A percentile compares a stretch with the other conserved stretches of the same genome.
Evolutionary conservation across 345 rosid genomes (phyloP).

Genomic region (Brassica juncea): DNA sequence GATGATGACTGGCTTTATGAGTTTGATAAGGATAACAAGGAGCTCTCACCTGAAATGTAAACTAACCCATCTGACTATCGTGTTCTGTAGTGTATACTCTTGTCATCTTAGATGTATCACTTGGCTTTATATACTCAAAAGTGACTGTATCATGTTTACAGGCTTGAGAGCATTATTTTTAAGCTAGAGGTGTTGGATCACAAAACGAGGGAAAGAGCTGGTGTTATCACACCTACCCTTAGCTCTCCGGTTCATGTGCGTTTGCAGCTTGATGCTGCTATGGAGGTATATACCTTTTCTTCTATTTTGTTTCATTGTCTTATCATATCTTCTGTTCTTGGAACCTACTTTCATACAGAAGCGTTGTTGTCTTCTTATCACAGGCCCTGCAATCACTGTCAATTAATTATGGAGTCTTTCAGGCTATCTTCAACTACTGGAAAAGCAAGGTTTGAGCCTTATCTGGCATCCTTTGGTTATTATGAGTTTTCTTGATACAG

Average conservation of each 20-base stretch:
- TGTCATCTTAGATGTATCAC: neutral
- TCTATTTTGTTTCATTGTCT: neutral
- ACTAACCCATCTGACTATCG: neutral
- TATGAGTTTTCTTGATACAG: neutral
- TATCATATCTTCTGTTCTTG: neutral
- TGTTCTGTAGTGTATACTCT: neutral
- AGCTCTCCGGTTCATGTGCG: constrained; percentile 76
- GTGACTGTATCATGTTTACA: constrained; percentile 35
- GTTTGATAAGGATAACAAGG: constrained; percentile 53
- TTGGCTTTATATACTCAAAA: neutral
- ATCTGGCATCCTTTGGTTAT: neutral
- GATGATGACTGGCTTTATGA: constrained; percentile 95
- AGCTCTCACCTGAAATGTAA: constrained; percentile 72
- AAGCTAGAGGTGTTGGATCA: constrained; percentile 94
- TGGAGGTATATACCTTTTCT: constrained; percentile 27
- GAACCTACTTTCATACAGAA: neutral
- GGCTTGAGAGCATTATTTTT: constrained; percentile 77
- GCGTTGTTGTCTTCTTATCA: constrained; percentile 23
- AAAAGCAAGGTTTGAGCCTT: constrained; percentile 64
- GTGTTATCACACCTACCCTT: constrained; percentile 74
- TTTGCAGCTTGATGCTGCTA: constrained; percentile 76
- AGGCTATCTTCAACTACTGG: constrained; percentile 80
- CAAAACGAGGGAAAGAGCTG: constrained; percentile 92
- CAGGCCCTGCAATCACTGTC: constrained; percentile 77
- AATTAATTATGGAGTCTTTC: constrained; percentile 61